Evolutionary conservation across 495 filamentous ascomycete genomes (phyloP), one percentile per base, ranked within the genome.

Genomic region (Podospora bellae-mahoneyi): DNA sequence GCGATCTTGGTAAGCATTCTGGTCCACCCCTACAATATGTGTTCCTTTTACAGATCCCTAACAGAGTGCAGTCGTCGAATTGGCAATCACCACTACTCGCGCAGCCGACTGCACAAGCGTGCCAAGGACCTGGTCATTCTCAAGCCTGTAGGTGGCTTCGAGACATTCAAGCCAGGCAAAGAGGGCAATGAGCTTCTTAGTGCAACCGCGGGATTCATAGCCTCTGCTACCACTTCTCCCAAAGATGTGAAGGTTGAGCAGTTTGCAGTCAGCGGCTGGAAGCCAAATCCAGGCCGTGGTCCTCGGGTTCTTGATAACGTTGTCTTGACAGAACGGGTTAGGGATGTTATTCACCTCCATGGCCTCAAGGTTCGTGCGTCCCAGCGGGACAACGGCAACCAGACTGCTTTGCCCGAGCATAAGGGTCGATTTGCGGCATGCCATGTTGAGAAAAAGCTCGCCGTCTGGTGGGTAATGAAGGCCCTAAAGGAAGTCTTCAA

Each of bases 371-470:
- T 74, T 0, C 60, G 48, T 0, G 3, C 1, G 0, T 55, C 62
- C 2, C 19, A 0, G 0, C 55, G 68, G 0, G 73, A 74, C 6
- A 68, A 69, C 28, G 62, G 67, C 10, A 68, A 64, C 18, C 20
- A 34, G 2, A 18, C 3, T 9, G 7, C 32, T n/a, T 26, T 64
- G 0, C 64, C 61, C 0, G 61, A 74, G n/a, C 61, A 72, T 1
- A 26, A 19, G 0, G 70, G 70, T 0, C 66, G 73, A 10, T 58
- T 58, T 58, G n/a, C n/a, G 18, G 55, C n/a, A 19, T 58, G 55
- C 55, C 55, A 58, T 13, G 55, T 58, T 18, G 65, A 72, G 18
- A 69, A 72, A 16, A 69, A 72, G 55, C 27, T 72, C 0, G 65
- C 67, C 2, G 58, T 68, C 2, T 69, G 69, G 15, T 69, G 68